These are phyloP conservation scores for Hyphopichia burtonii DNA, from an alignment of 1,139 yeast species.

Conservation along the genomic window DNA sequence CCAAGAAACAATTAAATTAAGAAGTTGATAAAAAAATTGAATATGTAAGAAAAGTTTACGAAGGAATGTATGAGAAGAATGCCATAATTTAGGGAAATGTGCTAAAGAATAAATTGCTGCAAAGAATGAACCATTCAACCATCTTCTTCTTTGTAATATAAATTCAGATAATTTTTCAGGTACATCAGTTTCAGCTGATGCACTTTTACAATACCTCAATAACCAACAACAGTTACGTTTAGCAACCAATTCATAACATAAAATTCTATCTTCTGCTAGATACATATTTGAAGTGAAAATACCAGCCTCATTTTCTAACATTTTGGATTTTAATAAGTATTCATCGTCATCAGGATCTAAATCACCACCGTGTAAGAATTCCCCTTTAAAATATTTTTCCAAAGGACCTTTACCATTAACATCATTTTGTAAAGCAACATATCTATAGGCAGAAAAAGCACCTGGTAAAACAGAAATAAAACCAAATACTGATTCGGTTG, in stretches of 20 bases:
- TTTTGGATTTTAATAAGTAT: slow-evolving; percentile 34
- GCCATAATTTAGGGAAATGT: slow-evolving; percentile 79
- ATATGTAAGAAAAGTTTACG: slow-evolving; percentile 79
- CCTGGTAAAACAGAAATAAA: slow-evolving; percentile 94
- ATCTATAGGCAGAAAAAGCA: slow-evolving; percentile 92
- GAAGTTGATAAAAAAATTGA: slow-evolving; percentile 62
- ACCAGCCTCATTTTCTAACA: slow-evolving; percentile 45
- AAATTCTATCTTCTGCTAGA: slow-evolving; percentile 92
- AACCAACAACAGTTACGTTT: slow-evolving; percentile 88
- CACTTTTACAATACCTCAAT: slow-evolving; percentile 85
- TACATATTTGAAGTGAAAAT: slow-evolving; percentile 97
- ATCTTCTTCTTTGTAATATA: slow-evolving; percentile 91
- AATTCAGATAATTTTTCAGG: slow-evolving; percentile 91
- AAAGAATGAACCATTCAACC: slow-evolving; percentile 97
- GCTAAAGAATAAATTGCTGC: slow-evolving; percentile 89
- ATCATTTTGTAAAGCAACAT: slow-evolving; percentile 79
- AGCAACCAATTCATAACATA: slow-evolving; percentile 96
- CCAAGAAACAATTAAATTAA: slow-evolving; percentile 63
- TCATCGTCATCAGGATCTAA: slow-evolving; percentile 49
- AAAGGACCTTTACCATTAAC: slow-evolving; percentile 93
- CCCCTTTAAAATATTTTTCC: slow-evolving; percentile 87
- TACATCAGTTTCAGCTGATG: slow-evolving; percentile 96
- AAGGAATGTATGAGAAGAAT: slow-evolving; percentile 73
- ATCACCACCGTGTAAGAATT: slow-evolving; percentile 49
- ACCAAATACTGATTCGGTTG: slow-evolving; percentile 90